Base-by-base conservation (phyloP, 805 yeast species). In the Schwanniomyces polymorphus region DNA sequence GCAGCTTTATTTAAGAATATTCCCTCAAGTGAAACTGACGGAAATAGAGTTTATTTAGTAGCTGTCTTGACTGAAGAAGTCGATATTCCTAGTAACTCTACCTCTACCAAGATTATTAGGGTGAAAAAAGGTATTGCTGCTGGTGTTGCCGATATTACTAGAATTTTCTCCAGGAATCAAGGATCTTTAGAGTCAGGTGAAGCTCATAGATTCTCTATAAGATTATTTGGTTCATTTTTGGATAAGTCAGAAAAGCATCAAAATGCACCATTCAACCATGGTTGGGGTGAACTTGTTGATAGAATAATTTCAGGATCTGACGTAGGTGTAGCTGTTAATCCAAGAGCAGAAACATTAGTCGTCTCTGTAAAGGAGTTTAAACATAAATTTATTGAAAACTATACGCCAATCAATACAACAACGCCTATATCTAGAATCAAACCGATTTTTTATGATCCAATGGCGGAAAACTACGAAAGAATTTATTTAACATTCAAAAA, bases 281-380 rank as follows among this genome's bases (percentile, higher is more conserved):
- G 97, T 42, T 90, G 97, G 97, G 97, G 97, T 68, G 91, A 86
- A 51, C 68, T 88, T 43, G 79, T 86, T 18, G 90, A 88, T 57
- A 74, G 95, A 57, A 86, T 90, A 50, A 84, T 90, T 52, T 63
- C 80, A 12, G 94, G 95, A 23, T 80, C 91, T 0, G 80, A 76
- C 47, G 79, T 79, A 45, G 96, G 96, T 52, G 81, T 88, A 45
- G 92, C 91, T 4, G 78, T 87, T 26, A 87, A 88, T 50, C 91
- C 92, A 25, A 76, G 95, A 63, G 90, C 94, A 3, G 91, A 86
- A 56, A 76, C 75, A 48, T 70, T 90, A 53, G 76, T 81, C 28
- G 78, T 88, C 8, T 76, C 91, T 1, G 80, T 89, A 40, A 88
- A 88, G 63, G 96, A 88, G 61, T 79, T 87, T 57, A 80, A 78